phyloP scores from a whole-genome alignment of 2,329 filamentous ascomycete genomes.

The Ophiognomonia clavigignenti-juglandacearum region DNA sequence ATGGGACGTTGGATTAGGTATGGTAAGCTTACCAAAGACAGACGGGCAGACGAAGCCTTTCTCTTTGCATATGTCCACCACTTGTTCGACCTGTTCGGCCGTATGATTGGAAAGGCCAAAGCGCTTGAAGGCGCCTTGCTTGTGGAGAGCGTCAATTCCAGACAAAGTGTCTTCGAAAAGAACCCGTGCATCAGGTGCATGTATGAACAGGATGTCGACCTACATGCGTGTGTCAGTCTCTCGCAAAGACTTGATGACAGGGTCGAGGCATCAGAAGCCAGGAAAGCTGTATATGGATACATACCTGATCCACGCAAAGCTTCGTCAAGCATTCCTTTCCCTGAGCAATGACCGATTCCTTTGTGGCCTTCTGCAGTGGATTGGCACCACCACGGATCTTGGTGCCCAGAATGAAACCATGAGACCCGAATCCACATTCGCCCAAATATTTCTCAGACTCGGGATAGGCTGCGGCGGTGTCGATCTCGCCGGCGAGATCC shows the following conservation, averaged over 20 bases:
- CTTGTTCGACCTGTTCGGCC: constrained; percentile 30
- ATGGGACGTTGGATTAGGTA: too few species aligned
- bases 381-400: not conserved
- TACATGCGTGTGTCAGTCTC: not conserved
- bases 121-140: constrained; percentile 35
- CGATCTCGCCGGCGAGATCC: not conserved
- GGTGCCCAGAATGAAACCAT: not conserved
- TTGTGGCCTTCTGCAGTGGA: not conserved
- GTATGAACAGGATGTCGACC: constrained; percentile 34
- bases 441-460: not conserved
- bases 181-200: constrained; percentile 44
- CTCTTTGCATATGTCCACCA: constrained; percentile 29
- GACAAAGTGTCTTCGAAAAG: constrained; percentile 60
- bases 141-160: constrained; percentile 57
- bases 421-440: not conserved
- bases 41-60: constrained; percentile 35
- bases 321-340: not conserved
- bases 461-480: not conserved
- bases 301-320: not conserved
- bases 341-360: not conserved
- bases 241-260: not conserved
- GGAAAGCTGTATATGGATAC: not conserved
- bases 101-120: constrained; percentile 42
- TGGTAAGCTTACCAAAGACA: too few species aligned
- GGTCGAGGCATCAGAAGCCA: not conserved